phyloP scores from a whole-genome alignment of 257 asterid species.

The Scutellaria barbata region DNA sequence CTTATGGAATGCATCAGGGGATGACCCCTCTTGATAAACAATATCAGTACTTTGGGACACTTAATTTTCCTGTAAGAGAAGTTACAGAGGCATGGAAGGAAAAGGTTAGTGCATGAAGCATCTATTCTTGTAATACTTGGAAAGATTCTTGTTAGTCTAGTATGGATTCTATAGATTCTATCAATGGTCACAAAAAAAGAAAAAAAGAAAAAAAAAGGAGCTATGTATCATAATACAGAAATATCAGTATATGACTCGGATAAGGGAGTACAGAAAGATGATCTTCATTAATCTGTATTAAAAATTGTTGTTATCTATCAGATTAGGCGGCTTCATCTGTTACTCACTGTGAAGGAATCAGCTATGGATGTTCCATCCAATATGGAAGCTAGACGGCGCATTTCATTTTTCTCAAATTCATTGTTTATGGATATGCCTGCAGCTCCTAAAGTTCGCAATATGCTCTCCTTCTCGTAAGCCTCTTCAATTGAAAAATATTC shows the following conservation, averaged over 20 bases:
- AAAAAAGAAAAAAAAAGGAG: too few species aligned
- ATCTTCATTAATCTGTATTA: constrained; percentile 22
- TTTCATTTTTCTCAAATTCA: constrained; percentile 95
- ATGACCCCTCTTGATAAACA: constrained; percentile 80
- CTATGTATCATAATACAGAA: too few species aligned
- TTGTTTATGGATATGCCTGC: constrained; percentile 97
- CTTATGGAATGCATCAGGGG: constrained; percentile 64
- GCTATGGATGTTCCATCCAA: constrained; percentile 99
- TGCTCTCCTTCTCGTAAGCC: constrained; percentile 96
- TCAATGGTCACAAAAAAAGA: background rate
- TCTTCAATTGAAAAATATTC: constrained; percentile 31
- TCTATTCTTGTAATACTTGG: constrained; percentile 12
- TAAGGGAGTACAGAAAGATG: constrained; percentile 3
- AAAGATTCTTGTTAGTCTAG: constrained; percentile 8
- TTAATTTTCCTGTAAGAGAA: constrained; percentile 82
- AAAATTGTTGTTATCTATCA: constrained; percentile 41
- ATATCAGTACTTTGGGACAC: constrained; percentile 59
- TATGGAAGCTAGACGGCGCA: constrained; percentile 93
- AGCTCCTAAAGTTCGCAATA: constrained; percentile 98
- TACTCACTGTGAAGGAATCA: constrained; percentile 94
- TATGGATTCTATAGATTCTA: background rate
- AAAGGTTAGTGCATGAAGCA: constrained; percentile 56
- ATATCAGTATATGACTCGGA: background rate
- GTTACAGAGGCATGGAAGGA: constrained; percentile 94
- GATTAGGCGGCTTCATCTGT: constrained; percentile 87